Evolutionary conservation across 768 basidiomycete species (phyloP), one percentile per base, ranked within the genome.

Genomic region (Tulasnella sp.): DNA sequence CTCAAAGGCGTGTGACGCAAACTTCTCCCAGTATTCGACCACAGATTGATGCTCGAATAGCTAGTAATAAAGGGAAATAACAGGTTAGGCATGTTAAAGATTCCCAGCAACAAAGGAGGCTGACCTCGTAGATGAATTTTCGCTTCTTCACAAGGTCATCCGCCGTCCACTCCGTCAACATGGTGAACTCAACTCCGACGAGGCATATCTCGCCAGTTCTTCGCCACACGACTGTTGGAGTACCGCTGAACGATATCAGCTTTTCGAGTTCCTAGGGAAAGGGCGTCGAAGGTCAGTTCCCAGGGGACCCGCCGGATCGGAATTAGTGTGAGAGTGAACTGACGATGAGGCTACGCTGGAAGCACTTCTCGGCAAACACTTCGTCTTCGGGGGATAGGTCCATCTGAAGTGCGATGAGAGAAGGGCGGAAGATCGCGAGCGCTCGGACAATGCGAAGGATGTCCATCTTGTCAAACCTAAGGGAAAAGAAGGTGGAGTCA

Each of bases 171-270:
- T 93, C 95, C 12, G 95, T 96, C 81, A 99, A 87, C 89, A 95
- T 92, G 85, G 93, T 94, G 84, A 99, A 99, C 86, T 99, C 98
- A 7, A 95, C 94, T 0, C 96, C 97, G 72, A 96, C 98, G 71
- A 98, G 91, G 83, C 96, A 97, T 36, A 99, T 96, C 86, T 99
- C 98, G 83, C 98, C 98, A 27, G 98, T 99, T 75, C 98, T 89
- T 71, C 98, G 92, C 97, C 97, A 99, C 16, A 97, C 94, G 58
- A 97, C 96, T 1, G 97, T 99, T 2, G 97, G 97, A 39, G 97
- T 99, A 16, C 97, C 97, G 82, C 94, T 97, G 85, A 94, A 98
- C 75, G 95, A 96, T 80, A 99, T 98, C 81, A 99, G 89, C 86
- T 98, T 98, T 86, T 98, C 95, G 79, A 98, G 89, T 87, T 99